Base-by-base conservation (phyloP, 495 filamentous ascomycete species). In the Gamarada debralockiae region DNA sequence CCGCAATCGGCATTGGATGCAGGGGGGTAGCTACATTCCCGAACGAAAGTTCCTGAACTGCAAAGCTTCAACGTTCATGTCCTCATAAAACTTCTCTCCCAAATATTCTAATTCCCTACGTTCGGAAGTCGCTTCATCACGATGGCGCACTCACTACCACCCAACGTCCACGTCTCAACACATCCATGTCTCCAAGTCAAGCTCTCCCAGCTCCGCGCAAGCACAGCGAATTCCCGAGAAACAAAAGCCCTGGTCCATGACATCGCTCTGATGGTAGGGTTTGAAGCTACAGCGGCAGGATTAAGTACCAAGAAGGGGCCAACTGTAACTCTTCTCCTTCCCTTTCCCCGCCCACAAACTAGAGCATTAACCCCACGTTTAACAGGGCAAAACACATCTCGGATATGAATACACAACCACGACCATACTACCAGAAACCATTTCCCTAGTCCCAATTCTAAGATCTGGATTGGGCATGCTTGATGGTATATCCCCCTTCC, bases 391-490 rank as follows among this genome's bases (percentile, higher is more conserved):
- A 58, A 92, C 90, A 0, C 87, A 89, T 3, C 79, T 97, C 25
- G 83, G 82, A 41, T 84, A 81, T 56, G 65, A 79, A 27, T 96
- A 87, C 67, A 73, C 78, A 3, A 84, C 82, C 1, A 78, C 69
- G 17, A 62, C 65, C 10, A 73, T 86, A 46, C 58, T 69, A 3
- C 89, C 91, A 0, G 60, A 70, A 1, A 76, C 80, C 47, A 76
- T 97, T 51, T 88, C 84, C 13, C 73, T 97, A n/a, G 84, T 97
- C 0, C 92, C 92, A 12, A 93, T 97, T 67, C 80, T 97, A 22
- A 81, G 92, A 12, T 95, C 90, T 3, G 92, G 92, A 9, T 67
- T 96, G 27, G 86, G 81, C 53, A 96, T 97, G 92, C 77, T 95
- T 13, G 89, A 95, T 55, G 81, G 87, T 85, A 67, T 27, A 53